Base-by-base conservation (phyloP, 177 flowering plant species). In the Vitis hybrid region DNA sequence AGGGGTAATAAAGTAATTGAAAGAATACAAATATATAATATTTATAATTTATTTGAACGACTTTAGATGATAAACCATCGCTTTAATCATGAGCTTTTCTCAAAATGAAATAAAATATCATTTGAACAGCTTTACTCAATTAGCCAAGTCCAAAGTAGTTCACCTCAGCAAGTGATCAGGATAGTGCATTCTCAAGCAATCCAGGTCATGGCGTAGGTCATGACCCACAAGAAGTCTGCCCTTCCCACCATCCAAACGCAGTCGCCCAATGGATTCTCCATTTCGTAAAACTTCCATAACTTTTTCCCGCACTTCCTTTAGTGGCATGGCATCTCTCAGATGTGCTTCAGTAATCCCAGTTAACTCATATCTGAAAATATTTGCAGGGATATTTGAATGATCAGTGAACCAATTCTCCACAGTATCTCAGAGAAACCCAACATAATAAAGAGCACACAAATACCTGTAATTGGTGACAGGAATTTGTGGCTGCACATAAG, bases 151-250 rank as follows among this genome's bases (percentile, higher is more conserved):
- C 13, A 32, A 60, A 52, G 45, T 73, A 19, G 55, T 70, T 51
- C 11, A 90, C 93, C 97, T 87, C 68, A 77, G 71, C 83, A 89
- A 61, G 69, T 84, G 85, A 56, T 74, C 80, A 58, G 97, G 95
- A 79, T 90, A 92, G 62, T 63, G 54, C 73, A 90, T 80, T 62
- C 72, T 75, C 82, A 92, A 79, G 84, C 91, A 81, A 50, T 86
- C 69, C 18, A 92, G 72, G 78, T 88, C 92, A 81, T 83, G 82
- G 26, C 78, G 73, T 32, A 90, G 54, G 57, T 64, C 68, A 69
- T 90, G 92, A 65, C 96, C 93, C 55, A 89, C 92, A 68, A 88
- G 89, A 65, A 88, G 79, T 66, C 70, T 86, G 52, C 88, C 88
- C 61, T 74, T 88, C 58, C 89, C 89, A 64, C 87, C 87, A 64